Base-by-base conservation (phyloP, 306 rosid genomes). In the Casuarina cunninghamiana region DNA sequence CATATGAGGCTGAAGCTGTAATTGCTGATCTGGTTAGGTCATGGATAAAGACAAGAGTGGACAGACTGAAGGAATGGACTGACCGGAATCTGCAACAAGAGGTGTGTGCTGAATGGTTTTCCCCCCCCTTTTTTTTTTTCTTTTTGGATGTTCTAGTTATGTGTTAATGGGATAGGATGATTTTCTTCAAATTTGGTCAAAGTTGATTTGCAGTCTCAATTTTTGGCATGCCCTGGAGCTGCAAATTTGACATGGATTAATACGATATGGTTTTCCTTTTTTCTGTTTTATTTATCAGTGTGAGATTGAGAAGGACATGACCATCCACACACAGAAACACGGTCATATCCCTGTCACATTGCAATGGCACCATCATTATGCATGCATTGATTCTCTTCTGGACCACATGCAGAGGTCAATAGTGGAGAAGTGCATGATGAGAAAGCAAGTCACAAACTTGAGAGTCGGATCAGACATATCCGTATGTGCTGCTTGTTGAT, bases 1-100 rank as follows among this genome's bases (percentile, higher is more conserved):
- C 99, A 72, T 95, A 87, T 1, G 99, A 95, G 84, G 93, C 99
- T 69, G 99, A 95, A 83, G 81, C 90, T 68, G 86, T 89, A 32
- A 87, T 93, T 72, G 78, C 88, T 53, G 77, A 75, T 75, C 79
- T 95, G 76, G 99, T 88, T 10, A 91, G 88, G 88, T 84, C 90
- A 63, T 95, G 99, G 99, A 86, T 93, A 84, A 83, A 76, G 67
- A 86, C 87, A 75, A 88, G 99, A 87, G 90, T 93, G 61, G 97
- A 93, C 79, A 89, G 97, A 76, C 84, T 93, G 74, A 86, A 80
- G 80, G 97, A 95, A 81, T 88, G 96, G 99, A 82, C 90, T 80
- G 90, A 91, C 79, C 82, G 96, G 88, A 89, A 86, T 83, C 80
- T 95, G 70, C 93, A 82, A 72, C 87, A 87, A 84, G 99, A 95